A percentile compares a stretch with the other conserved stretches of the same genome.
Conservation (phyloP, 495 filamentous ascomycete species). For the Xanthoparmelia taractica region DNA sequence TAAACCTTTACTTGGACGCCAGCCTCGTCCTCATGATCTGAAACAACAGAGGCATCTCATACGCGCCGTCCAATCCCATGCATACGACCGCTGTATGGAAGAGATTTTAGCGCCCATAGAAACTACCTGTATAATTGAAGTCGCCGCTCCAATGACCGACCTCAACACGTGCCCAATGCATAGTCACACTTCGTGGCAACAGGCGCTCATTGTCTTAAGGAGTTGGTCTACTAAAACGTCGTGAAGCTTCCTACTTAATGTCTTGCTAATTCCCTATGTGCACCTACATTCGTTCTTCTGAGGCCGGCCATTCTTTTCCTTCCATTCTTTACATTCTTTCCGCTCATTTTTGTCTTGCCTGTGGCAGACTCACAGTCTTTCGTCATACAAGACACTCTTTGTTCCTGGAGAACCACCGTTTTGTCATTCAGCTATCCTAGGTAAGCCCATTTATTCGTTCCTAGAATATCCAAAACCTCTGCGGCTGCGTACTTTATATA, state of each 20-base stretch:
- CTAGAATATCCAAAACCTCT: not conserved
- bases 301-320: constrained; percentile 18
- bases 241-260: not conserved
- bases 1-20: not conserved
- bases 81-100: not conserved
- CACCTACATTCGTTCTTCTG: constrained; percentile 2
- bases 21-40: not conserved
- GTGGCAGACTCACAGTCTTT: constrained; percentile 21
- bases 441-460: not conserved
- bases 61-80: not conserved
- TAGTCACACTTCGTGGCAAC: constrained; percentile 1
- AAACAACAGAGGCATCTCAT: not conserved
- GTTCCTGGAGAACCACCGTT: not conserved
- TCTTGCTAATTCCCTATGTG: not conserved
- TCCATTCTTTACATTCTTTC: not conserved
- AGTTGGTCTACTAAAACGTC: not conserved
- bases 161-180: constrained; percentile 3
- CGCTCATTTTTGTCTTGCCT: constrained; percentile 14
- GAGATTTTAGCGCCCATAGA: not conserved
- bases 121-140: not conserved
- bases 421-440: not conserved
- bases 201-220: not conserved
- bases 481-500: not conserved
- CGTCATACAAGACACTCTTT: not conserved
- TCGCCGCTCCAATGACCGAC: constrained; percentile 10